Evolutionary conservation across 345 rosid species (phyloP), one percentile per base, ranked within the genome.

Genomic region (Boechera retrofracta): DNA sequence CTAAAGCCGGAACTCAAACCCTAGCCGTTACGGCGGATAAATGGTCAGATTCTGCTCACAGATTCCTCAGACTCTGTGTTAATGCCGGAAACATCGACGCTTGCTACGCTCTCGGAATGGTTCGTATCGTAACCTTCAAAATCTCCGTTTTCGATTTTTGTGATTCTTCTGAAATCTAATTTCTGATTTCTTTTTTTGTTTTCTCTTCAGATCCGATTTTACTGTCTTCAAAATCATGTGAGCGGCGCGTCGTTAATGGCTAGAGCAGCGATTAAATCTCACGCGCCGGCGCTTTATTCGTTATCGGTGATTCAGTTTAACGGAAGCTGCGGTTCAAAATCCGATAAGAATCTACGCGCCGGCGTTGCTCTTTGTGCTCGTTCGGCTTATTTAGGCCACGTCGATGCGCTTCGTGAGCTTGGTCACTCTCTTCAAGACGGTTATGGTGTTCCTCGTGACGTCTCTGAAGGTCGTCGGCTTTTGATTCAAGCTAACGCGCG

Each of bases 361-460:
- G 94, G 92, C 0, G 88, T 88, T 4, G 84, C 90, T 7, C 71
- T 89, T 3, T 87, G 92, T 56, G 85, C 89, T 2, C 83, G 90
- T 48, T 88, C 94, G 0, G 88, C 94, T n/a, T 78, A 55, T 26
- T 51, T 87, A 5, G 94, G 90, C 47, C 85, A 89, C 70, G 60
- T 86, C 7, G 90, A 88, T 47, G 89, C 94, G 5, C 77, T 89
- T 0, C 80, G 92, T 4, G 94, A 89, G 82, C 82, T 87, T 9
- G 94, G 92, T 24, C 92, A 89, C 72, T 89, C 92, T 56, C 71
- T 89, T 0, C 94, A 85, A 58, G 94, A 89, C 76, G 94, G 94
- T 18, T 89, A 89, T 71, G 94, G 94, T 36, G 80, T 87, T 16
- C 70, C 79, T 3, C 89, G 82, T 7, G 75, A 85, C 71, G 62